A percentile compares a stretch with the other conserved stretches of the same genome.
These are phyloP conservation scores for Serendipita sp. DNA, from an alignment of 768 basidiomycete species.

Conservation along the genomic window DNA sequence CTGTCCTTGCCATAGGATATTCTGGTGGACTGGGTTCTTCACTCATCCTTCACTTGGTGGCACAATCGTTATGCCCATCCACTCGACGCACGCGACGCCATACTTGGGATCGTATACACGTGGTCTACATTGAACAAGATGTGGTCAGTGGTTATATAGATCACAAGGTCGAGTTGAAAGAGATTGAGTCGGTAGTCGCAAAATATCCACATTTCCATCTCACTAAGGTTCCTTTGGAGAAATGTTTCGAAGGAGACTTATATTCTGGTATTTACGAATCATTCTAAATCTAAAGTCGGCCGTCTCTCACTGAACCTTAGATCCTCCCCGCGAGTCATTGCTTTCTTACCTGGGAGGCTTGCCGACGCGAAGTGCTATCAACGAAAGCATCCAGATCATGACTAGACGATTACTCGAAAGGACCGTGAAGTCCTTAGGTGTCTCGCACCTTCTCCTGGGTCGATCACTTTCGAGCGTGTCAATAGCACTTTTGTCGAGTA, in stretches of 20 bases:
- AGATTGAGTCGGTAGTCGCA: slow-evolving; percentile 41
- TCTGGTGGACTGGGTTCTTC: slow-evolving; percentile 73
- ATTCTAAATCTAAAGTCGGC: slow-evolving; percentile 10
- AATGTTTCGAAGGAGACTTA: neutral
- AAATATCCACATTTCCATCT: slow-evolving; percentile 24
- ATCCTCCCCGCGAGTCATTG: slow-evolving; percentile 20
- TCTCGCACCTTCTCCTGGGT: slow-evolving; percentile 68
- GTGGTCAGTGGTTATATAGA: slow-evolving; percentile 38
- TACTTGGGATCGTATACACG: slow-evolving; percentile 14
- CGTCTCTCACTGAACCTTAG: slow-evolving; percentile 13
- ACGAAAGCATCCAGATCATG: slow-evolving; percentile 40
- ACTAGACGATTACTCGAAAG: slow-evolving; percentile 54
- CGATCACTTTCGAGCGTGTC: slow-evolving; percentile 67
- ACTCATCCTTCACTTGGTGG: slow-evolving; percentile 51
- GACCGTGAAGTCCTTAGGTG: slow-evolving; percentile 37
- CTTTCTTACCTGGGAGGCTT: slow-evolving; percentile 43
- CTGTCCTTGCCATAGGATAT: slow-evolving; percentile 41
- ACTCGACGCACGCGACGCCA: slow-evolving; percentile 36
- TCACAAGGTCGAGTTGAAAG: slow-evolving; percentile 30
- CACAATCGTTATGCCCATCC: neutral
- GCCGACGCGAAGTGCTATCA: slow-evolving; percentile 58
- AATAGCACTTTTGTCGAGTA: slow-evolving; percentile 52
- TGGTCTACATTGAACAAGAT: slow-evolving; percentile 15
- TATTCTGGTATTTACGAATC: neutral
- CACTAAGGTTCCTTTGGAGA: neutral